Conservation (phyloP, 768 basidiomycete species). For the Boletus edulis region DNA sequence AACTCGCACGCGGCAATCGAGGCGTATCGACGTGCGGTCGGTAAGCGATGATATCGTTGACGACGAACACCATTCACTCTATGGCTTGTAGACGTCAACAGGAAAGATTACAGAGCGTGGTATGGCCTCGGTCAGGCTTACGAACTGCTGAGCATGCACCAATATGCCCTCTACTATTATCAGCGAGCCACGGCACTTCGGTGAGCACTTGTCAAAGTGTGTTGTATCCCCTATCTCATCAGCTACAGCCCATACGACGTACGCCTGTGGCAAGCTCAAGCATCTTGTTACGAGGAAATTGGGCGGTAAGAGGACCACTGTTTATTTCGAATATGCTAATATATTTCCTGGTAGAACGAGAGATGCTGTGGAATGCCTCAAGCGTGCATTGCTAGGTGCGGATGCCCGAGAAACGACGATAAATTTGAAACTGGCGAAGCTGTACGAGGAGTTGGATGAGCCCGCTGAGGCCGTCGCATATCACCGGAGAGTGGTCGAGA, state of each 20-base stretch:
- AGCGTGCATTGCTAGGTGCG: conserved; percentile 82
- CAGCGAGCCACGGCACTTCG: conserved; percentile 92
- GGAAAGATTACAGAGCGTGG: conserved; percentile 98
- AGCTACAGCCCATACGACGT: conserved; percentile 84
- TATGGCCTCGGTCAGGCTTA: conserved; percentile 98
- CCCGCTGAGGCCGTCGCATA: conserved; percentile 68
- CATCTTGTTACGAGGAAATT: conserved; percentile 90
- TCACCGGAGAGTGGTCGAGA: conserved; percentile 77
- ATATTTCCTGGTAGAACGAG: conserved; percentile 49
- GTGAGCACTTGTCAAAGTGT: conserved; percentile 37
- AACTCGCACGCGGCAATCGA: conserved; percentile 99
- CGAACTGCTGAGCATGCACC: conserved; percentile 94
- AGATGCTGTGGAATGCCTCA: conserved; percentile 90
- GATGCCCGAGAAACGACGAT: conserved; percentile 75
- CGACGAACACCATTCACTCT: background rate
- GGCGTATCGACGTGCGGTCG: conserved; percentile 93
- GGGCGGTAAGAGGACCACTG: conserved; percentile 53
- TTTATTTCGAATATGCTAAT: conserved; percentile 1
- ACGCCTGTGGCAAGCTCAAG: conserved; percentile 94
- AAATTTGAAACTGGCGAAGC: conserved; percentile 68
- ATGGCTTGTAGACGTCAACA: conserved; percentile 74
- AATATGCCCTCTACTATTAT: conserved; percentile 95
- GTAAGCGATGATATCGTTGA: conserved; percentile 44
- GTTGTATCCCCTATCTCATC: conserved; percentile 1
- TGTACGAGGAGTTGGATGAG: conserved; percentile 69